A percentile compares a stretch with the other conserved stretches of the same genome.
phyloP scores from a whole-genome alignment of 2,329 filamentous ascomycete species.

The Juglanconis juglandina region DNA sequence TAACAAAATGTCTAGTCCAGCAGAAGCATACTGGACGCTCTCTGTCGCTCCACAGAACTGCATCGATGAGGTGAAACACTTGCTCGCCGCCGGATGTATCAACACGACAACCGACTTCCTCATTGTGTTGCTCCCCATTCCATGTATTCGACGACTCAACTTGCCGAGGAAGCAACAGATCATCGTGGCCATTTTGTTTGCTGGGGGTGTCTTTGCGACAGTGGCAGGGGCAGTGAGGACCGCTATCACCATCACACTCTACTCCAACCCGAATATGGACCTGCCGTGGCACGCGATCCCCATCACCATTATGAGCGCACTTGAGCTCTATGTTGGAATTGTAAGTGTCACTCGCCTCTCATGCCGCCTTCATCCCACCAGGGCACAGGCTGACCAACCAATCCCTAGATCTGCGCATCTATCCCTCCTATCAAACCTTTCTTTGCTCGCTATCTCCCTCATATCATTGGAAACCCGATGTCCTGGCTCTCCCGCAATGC shows the following conservation, averaged over 20 bases:
- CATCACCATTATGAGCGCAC: slow-evolving; percentile 32
- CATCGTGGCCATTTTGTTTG: slow-evolving; percentile 46
- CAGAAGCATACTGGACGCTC: slow-evolving; percentile 37
- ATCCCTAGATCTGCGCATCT: slow-evolving; percentile 40
- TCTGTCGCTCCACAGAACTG: slow-evolving; percentile 33
- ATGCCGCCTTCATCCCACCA: neutral
- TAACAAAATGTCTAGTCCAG: slow-evolving; percentile 30
- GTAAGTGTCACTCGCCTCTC: slow-evolving; percentile 24
- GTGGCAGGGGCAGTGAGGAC: slow-evolving; percentile 35
- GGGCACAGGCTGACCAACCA: neutral
- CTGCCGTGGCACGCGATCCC: slow-evolving; percentile 34
- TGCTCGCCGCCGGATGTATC: slow-evolving; percentile 52
- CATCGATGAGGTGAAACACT: slow-evolving; percentile 47
- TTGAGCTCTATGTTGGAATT: slow-evolving; percentile 43
- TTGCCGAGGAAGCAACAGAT: slow-evolving; percentile 45
- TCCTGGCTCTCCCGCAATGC: slow-evolving; percentile 10
- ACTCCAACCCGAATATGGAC: slow-evolving; percentile 28
- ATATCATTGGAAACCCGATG: slow-evolving; percentile 20
- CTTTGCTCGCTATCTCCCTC: slow-evolving; percentile 35
- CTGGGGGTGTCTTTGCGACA: slow-evolving; percentile 46
- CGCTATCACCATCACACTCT: slow-evolving; percentile 29
- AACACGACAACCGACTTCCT: slow-evolving; percentile 59
- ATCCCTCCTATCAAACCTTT: slow-evolving; percentile 43
- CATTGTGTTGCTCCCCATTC: slow-evolving; percentile 50
- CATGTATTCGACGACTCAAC: slow-evolving; percentile 41